Evolutionary conservation across 345 rosid species (phyloP), one percentile per base, ranked within the genome.

Genomic region (Eucalyptus pumila): DNA sequence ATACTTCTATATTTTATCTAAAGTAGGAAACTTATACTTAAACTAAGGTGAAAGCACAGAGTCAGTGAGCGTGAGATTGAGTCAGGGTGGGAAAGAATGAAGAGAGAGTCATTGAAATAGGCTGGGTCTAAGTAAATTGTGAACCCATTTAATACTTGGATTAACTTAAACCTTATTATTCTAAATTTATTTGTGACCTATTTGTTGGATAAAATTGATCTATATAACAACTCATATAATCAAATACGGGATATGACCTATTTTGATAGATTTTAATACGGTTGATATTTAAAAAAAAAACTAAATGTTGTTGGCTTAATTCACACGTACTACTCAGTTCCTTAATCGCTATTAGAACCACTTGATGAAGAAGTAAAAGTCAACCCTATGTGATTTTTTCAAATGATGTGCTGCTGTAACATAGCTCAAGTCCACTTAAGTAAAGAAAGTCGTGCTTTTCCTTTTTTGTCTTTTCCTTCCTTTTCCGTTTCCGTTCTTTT

Each of bases 81-180:
- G 14, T 48, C 5, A 4, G 5, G 49, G 14, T 11, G 49, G 5
- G 14, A 50, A 3, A 50, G 17, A 50, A 50, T 50, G 17, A 50
- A 50, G 6, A 49, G 2, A 49, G 16, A 49, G 7, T 50, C 19
- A 50, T 15, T 14, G 17, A 15, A 14, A 50, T 50, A 50, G 17
- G 3, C 3, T 0, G 52, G 17, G 7, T 15, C 17, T 14, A 50
- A 50, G 7, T 14, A 14, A 50, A 14, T 50, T 50, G 17, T 50
- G 17, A 50, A 5, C 52, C 1, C 17, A 50, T 50, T 14, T 14
- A 50, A 50, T 16, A 15, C 2, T 0, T 2, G 17, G 2, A 50
- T 15, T 50, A 50, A 5, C 52, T 14, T 50, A 50, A 5, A 2
- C 17, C 19, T 50, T 14, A 50, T 15, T 15, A 50, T 14, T 50